phyloP scores from a whole-genome alignment of 1,139 yeast species.

The Suhomyces coccinellae region DNA sequence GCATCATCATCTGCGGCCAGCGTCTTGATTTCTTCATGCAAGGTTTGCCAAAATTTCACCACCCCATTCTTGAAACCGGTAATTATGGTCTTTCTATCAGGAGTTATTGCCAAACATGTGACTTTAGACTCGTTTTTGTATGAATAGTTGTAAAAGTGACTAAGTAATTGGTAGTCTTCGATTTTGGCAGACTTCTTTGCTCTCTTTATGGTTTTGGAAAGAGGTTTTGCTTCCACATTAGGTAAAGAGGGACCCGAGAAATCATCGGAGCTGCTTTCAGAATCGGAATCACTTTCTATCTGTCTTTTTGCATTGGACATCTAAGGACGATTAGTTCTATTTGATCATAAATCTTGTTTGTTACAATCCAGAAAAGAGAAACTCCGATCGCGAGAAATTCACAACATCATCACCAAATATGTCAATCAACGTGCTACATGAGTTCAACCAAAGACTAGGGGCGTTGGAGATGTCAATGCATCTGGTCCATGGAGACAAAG shows the following conservation, averaged over 20 bases:
- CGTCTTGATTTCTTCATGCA: background rate
- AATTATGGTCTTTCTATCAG: slow-evolving; percentile 23
- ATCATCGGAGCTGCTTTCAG: slow-evolving; percentile 5
- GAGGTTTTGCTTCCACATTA: background rate
- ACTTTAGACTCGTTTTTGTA: slow-evolving; percentile 13
- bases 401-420: background rate
- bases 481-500: slow-evolving; percentile 3
- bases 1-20: background rate
- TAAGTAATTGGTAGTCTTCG: slow-evolving; percentile 6
- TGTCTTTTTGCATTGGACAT: slow-evolving; percentile 2
- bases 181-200: background rate
- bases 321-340: background rate
- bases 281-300: background rate
- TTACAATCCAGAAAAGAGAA: too few species aligned
- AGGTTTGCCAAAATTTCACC: slow-evolving; percentile 42
- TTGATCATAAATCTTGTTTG: background rate
- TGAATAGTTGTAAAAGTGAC: slow-evolving; percentile 12
- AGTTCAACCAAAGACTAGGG: slow-evolving; percentile 1
- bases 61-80: slow-evolving; percentile 42
- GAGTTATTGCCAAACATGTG: slow-evolving; percentile 13
- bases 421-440: background rate
- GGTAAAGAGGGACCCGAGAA: slow-evolving; percentile 11
- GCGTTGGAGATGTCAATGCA: slow-evolving; percentile 2
- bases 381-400: too few species aligned
- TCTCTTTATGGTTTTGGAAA: background rate